Evolutionary conservation across 2,329 filamentous ascomycete genomes (phyloP), one percentile per base, ranked within the genome.

Genomic region (Neodidymelliopsis sp.): DNA sequence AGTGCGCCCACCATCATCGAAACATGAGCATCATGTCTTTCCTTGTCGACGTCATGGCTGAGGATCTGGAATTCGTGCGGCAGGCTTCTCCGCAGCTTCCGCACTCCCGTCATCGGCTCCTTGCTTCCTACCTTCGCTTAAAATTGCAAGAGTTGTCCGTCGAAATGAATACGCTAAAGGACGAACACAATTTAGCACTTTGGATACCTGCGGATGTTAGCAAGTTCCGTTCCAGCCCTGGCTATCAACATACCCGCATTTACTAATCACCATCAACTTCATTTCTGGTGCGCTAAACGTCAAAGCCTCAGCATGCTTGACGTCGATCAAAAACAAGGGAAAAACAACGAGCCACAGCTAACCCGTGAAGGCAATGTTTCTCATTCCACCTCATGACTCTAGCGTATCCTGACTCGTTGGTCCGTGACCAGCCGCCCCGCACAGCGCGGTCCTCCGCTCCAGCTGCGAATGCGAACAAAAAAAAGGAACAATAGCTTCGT

Each of bases 301-400:
- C n/a, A 16, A 28, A n/a, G n/a, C n/a, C n/a, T 39, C 35, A 15
- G 13, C 22, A 48, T 41, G 37, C 23, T 23, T 29, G 36, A 28
- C 25, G 19, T 30, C 37, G 45, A 48, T 42, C 45, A 36, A 25
- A 20, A 42, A 48, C 31, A 29, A 37, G 45, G 22, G n/a, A 23
- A 6, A 19, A 9, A 31, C n/a, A n/a, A 19, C 29, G 5, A 31
- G 30, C 44, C 44, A 36, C 44, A 19, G 20, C 27, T 24, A 29
- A 6, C 35, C 18, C 23, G 16, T 13, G 16, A 23, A 19, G 27
- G 23, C 15, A 11, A 16, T 24, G n/a, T 9, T 33, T 20, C 24
- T 22, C 22, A 6, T 11, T 23, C 9, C 28, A 15, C 16, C 11
- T 25, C 23, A 20, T 20, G 25, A 29, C 23, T n/a, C 16, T 47